A percentile compares a stretch with the other conserved stretches of the same genome.
Conservation (phyloP, 108 stramenopile genomes). For the Poteriospumella lacustris region DNA sequence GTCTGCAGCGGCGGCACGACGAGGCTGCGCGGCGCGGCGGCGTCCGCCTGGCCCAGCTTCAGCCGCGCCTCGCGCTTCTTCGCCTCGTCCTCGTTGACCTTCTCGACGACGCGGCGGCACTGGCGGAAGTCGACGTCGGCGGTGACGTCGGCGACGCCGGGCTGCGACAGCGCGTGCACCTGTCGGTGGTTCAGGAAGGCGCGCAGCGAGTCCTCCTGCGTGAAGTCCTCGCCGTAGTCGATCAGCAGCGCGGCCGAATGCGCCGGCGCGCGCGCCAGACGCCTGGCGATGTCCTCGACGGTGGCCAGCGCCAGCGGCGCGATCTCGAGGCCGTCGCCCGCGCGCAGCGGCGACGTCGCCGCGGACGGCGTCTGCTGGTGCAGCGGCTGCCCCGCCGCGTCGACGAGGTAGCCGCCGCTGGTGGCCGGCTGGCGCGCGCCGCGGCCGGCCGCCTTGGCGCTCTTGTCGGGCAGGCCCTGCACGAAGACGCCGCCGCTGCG, state of each 20-base stretch:
- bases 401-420: too few species aligned
- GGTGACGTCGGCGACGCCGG: conserved; percentile 86
- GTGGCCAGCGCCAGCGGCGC: conserved; percentile 78
- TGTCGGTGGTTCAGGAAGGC: conserved; percentile 54
- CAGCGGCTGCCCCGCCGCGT: conserved; percentile 43
- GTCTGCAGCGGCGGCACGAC: conserved; percentile 35
- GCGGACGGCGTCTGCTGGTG: conserved; percentile 21
- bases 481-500: too few species aligned
- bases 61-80: too few species aligned
- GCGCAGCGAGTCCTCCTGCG: conserved; percentile 71
- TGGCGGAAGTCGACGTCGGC: conserved; percentile 89
- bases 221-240: conserved; percentile 88
- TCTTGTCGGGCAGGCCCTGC: too few species aligned
- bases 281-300: conserved; percentile 73
- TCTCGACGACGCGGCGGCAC: conserved; percentile 50
- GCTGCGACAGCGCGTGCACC: conserved; percentile 33
- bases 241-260: conserved; percentile 84
- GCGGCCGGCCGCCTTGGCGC: too few species aligned
- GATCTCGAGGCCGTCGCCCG: conserved; percentile 78
- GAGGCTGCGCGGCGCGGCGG: too few species aligned
- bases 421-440: too few species aligned
- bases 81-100: conserved; percentile 41
- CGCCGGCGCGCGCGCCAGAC: conserved; percentile 56
- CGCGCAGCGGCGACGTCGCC: conserved; percentile 38
- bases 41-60: too few species aligned